Conservation (phyloP, 2,329 filamentous ascomycete species). For the Xylariaceae sp. region DNA sequence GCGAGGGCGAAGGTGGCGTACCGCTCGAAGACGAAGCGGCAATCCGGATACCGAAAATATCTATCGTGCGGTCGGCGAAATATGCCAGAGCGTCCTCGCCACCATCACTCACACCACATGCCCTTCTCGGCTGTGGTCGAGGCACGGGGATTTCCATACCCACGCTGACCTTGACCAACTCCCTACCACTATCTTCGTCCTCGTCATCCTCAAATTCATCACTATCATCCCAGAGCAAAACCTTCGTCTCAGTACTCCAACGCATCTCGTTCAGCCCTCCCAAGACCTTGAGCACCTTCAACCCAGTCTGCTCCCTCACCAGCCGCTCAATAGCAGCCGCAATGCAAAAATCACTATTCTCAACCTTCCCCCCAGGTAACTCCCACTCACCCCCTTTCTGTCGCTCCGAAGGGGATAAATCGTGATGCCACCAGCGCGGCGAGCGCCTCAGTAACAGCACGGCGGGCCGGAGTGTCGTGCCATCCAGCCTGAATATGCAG, state of each 20-base stretch:
- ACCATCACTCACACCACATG: background rate
- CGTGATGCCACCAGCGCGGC: slow-evolving; percentile 4
- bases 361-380: slow-evolving; percentile 28
- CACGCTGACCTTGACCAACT: background rate
- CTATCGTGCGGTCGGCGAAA: background rate
- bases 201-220: background rate
- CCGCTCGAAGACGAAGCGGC: background rate
- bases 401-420: background rate
- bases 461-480: slow-evolving; percentile 21
- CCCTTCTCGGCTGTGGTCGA: background rate
- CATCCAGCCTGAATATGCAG: slow-evolving; percentile 30
- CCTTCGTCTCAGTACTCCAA: slow-evolving; percentile 16
- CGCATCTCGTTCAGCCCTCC: slow-evolving; percentile 23
- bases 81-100: background rate
- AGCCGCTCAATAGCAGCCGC: slow-evolving; percentile 27
- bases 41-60: background rate
- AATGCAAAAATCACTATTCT: slow-evolving; percentile 28
- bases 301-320: slow-evolving; percentile 25
- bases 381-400: slow-evolving; percentile 19
- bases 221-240: slow-evolving; percentile 21
- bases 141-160: background rate
- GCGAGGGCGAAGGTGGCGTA: background rate
- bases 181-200: background rate
- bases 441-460: slow-evolving; percentile 26
- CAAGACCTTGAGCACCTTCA: slow-evolving; percentile 24